Conservation (phyloP, 2,329 filamentous ascomycete genomes). For the Phyllachora maydis region DNA sequence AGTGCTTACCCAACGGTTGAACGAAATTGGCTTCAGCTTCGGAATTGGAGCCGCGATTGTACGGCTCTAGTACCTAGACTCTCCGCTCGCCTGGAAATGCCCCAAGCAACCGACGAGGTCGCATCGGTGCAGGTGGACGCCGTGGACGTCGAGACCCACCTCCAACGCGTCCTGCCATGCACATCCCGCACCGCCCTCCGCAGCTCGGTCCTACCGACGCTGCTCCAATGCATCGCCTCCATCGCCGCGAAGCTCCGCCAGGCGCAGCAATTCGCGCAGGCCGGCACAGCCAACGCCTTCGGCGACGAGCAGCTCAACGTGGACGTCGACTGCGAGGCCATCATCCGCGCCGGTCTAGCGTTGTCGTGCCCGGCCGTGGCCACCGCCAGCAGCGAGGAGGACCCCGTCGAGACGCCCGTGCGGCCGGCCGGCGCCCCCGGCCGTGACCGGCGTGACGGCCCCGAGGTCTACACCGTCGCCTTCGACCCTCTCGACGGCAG, state of each 20-base stretch:
- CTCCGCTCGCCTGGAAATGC: too few relatives aligned
- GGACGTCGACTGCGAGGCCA: slow-evolving; percentile 27
- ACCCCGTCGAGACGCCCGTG: slow-evolving; percentile 25
- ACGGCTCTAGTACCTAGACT: too few relatives aligned
- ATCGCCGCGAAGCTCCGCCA: slow-evolving; percentile 22
- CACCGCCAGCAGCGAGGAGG: slow-evolving; percentile 38
- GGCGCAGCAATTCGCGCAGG: slow-evolving; percentile 21
- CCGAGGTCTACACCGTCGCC: slow-evolving; percentile 32
- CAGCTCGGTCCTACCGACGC: slow-evolving; percentile 23
- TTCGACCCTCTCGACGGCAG: slow-evolving; percentile 45
- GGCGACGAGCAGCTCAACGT: slow-evolving; percentile 40
- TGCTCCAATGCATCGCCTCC: slow-evolving; percentile 21
- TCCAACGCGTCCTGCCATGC: slow-evolving; percentile 7
- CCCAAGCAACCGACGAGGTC: too few relatives aligned
- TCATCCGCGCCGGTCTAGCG: slow-evolving; percentile 22
- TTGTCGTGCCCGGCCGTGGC: slow-evolving; percentile 20
- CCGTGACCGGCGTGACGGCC: background rate
- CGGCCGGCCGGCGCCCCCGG: slow-evolving; percentile 2
- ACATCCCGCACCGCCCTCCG: slow-evolving; percentile 13
- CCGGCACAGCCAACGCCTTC: slow-evolving; percentile 31
- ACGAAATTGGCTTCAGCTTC: too few relatives aligned
- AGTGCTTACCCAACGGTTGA: too few relatives aligned
- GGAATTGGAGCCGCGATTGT: too few relatives aligned
- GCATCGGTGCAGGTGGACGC: too few relatives aligned
- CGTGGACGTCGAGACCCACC: slow-evolving; percentile 3